A percentile compares a stretch with the other conserved stretches of the same genome.
phyloP scores from a whole-genome alignment of 2,329 filamentous ascomycete species.

The Microdochium nivale region DNA sequence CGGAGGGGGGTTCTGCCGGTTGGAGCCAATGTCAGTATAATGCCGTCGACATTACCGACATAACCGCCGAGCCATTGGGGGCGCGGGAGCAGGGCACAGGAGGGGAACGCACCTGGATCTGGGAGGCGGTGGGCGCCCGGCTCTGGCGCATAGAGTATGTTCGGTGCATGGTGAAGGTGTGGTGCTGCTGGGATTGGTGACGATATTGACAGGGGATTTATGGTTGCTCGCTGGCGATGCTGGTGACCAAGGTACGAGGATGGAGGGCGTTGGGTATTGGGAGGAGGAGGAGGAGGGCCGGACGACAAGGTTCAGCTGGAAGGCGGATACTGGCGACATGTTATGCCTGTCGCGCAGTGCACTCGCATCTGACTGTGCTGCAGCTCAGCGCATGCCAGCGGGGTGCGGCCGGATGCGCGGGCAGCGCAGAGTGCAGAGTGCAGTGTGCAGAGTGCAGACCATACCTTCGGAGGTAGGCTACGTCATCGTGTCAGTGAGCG shows the following conservation, averaged over 20 bases:
- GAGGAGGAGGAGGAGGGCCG: background rate
- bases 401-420: background rate
- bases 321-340: background rate
- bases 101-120: slow-evolving; percentile 53
- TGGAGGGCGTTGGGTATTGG: background rate
- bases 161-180: slow-evolving; percentile 68
- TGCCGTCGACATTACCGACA: slow-evolving; percentile 1
- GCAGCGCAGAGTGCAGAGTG: background rate
- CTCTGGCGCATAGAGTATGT: slow-evolving; percentile 98
- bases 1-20: slow-evolving; percentile 78
- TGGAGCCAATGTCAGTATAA: background rate
- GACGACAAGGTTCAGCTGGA: background rate
- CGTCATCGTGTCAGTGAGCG: background rate
- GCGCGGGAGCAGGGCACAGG: slow-evolving; percentile 2
- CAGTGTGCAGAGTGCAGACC: background rate
- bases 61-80: slow-evolving; percentile 1
- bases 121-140: slow-evolving; percentile 88
- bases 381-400: background rate
- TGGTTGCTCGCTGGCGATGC: background rate
- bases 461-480: background rate
- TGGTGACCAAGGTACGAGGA: background rate
- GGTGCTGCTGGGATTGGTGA: background rate
- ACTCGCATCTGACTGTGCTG: too few relatives aligned
- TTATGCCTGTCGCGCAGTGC: background rate
- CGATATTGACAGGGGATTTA: background rate